phyloP scores from a whole-genome alignment of 139 green algal genomes.

The Haematococcus lacustris region DNA sequence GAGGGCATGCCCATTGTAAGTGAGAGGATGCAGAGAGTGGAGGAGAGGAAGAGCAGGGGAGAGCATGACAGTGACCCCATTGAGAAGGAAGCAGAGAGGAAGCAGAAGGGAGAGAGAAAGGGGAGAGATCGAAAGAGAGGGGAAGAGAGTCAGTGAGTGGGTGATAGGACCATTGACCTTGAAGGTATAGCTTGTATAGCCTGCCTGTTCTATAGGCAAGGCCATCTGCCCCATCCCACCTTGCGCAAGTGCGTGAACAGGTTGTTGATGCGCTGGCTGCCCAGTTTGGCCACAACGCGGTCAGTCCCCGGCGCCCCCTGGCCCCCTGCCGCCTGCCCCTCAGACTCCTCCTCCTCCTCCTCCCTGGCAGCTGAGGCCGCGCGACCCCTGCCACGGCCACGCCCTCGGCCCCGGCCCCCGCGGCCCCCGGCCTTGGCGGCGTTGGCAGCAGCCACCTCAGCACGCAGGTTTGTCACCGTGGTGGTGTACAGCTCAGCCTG shows the following conservation, averaged over 20 bases:
- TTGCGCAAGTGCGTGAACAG: conserved; percentile 92
- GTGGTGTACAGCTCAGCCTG: conserved; percentile 53
- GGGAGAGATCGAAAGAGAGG: too few species aligned
- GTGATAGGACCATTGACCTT: too few species aligned
- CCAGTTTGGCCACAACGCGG: conserved; percentile 19
- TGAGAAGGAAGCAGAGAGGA: background rate
- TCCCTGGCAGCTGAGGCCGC: background rate
- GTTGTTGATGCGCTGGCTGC: conserved; percentile 66
- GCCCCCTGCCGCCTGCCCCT: background rate
- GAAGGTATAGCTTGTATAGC: too few species aligned
- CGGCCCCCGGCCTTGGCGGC: background rate
- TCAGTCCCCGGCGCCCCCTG: background rate
- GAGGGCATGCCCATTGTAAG: too few species aligned
- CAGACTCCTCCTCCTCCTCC: background rate
- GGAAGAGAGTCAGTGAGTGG: too few species aligned
- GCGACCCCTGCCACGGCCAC: background rate
- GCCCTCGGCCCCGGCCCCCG: background rate
- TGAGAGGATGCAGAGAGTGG: too few species aligned
- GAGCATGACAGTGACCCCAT: background rate
- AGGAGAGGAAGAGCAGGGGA: background rate
- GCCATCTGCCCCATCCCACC: conserved; percentile 6
- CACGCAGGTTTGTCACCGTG: conserved; percentile 37
- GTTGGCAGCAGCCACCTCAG: conserved; percentile 21
- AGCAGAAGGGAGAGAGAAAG: too few species aligned
- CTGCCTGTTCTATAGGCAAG: background rate